A percentile compares a stretch with the other conserved stretches of the same genome.
Conservation (phyloP, 345 rosid genomes). For the Punica granatum region DNA sequence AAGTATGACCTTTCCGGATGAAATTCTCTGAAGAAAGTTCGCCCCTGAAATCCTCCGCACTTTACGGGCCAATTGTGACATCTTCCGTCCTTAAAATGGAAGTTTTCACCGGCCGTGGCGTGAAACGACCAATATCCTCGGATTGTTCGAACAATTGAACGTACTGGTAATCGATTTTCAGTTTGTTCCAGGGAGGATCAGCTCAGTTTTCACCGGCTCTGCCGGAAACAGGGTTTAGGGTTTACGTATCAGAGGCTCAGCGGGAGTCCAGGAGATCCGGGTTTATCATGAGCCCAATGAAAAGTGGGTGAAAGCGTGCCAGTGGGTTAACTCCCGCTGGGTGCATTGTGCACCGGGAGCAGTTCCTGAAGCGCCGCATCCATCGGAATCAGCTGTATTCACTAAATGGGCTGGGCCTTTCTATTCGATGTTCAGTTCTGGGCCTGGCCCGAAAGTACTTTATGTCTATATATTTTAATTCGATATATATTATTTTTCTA, state of each 20-base stretch:
- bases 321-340: no score
- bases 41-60: neutral
- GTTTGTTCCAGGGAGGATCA: neutral
- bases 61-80: neutral
- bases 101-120: neutral
- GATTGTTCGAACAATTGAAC: neutral
- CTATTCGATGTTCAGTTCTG: no score
- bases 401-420: no score
- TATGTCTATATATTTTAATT: no score
- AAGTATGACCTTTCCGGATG: neutral
- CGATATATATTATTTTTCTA: no score
- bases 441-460: no score
- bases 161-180: neutral
- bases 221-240: neutral
- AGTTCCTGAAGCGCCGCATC: no score
- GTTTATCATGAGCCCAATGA: neutral
- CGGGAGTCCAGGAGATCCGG: no score
- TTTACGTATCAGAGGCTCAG: neutral
- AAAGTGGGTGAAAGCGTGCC: no score
- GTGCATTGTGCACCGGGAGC: no score
- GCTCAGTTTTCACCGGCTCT: neutral
- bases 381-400: no score
- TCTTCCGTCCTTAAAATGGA: neutral
- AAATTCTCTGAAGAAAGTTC: slow-evolving; percentile 1
- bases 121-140: neutral